A percentile compares a stretch with the other conserved stretches of the same genome.
These are phyloP conservation scores for Colletotrichum tanaceti DNA, from an alignment of 2,329 filamentous ascomycete species.

Conservation along the genomic window DNA sequence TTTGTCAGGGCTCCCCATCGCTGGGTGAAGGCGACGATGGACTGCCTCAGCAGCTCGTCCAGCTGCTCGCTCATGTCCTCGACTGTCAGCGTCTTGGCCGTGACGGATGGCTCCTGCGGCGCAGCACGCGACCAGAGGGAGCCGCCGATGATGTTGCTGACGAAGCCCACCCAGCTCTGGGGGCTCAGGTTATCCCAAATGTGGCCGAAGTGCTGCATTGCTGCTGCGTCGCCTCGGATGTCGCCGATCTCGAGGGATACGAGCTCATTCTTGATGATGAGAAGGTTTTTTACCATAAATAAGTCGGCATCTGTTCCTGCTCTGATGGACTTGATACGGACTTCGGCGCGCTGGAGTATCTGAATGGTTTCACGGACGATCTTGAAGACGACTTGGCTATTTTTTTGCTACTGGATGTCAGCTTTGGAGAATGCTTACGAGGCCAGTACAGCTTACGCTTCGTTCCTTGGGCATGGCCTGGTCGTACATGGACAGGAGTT, in stretches of 20 bases:
- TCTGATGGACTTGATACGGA: conserved; percentile 73
- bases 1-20: conserved; percentile 66
- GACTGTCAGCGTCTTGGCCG: conserved; percentile 50
- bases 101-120: conserved; percentile 46
- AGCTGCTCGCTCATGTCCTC: conserved; percentile 74
- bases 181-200: conserved; percentile 73
- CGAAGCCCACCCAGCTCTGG: conserved; percentile 68
- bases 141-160: conserved; percentile 68
- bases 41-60: conserved; percentile 71
- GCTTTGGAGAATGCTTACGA: background rate
- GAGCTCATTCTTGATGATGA: conserved; percentile 95
- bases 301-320: conserved; percentile 79
- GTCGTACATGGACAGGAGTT: conserved; percentile 71
- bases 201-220: conserved; percentile 71
- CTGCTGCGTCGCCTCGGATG: conserved; percentile 63
- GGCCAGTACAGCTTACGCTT: conserved; percentile 59
- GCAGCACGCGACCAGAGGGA: conserved; percentile 58
- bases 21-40: conserved; percentile 72
- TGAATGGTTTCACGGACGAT: conserved; percentile 92
- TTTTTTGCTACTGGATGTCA: conserved; percentile 54
- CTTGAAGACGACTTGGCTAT: conserved; percentile 68
- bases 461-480: conserved; percentile 73
- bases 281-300: conserved; percentile 93
- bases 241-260: conserved; percentile 93
- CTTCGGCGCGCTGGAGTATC: conserved; percentile 82